These are phyloP conservation scores for Leishmania turanica DNA, from an alignment of 208 protist genomes.

Conservation along the genomic window DNA sequence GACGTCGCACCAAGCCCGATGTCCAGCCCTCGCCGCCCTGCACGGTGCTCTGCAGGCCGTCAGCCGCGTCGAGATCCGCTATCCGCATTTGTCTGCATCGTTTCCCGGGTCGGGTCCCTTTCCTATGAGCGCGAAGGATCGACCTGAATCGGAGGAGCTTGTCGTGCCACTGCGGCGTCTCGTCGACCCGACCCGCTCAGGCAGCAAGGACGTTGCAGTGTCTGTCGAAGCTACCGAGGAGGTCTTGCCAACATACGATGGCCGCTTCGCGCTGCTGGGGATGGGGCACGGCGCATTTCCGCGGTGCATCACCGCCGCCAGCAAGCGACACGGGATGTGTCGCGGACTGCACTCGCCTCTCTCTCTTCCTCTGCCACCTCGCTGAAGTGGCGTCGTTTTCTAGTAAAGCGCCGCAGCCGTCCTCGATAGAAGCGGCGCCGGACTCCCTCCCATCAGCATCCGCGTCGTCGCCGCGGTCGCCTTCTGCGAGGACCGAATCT, in stretches of 20 bases:
- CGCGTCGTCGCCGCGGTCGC: not conserved
- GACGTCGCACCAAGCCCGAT: not conserved
- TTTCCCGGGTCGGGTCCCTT: not conserved
- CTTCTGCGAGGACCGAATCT: slow-evolving; percentile 5
- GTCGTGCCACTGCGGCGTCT: slow-evolving; percentile 16
- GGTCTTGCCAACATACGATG: not conserved
- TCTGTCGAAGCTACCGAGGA: not conserved
- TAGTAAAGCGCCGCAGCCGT: not conserved
- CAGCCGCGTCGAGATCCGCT: slow-evolving; percentile 12
- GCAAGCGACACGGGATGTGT: not conserved
- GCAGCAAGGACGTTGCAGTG: not conserved
- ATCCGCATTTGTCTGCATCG: not conserved
- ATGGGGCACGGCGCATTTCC: not conserved
- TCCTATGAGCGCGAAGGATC: slow-evolving; percentile 1
- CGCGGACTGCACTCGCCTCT: slow-evolving; percentile 3
- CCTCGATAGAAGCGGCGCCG: not conserved
- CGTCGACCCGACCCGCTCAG: slow-evolving; percentile 12
- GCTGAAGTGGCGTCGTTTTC: not conserved
- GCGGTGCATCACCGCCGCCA: not conserved
- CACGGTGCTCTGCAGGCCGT: slow-evolving; percentile 12
- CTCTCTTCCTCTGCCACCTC: slow-evolving; percentile 9
- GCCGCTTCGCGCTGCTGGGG: slow-evolving; percentile 6
- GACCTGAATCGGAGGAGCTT: slow-evolving; percentile 15
- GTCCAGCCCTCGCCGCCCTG: slow-evolving; percentile 19
- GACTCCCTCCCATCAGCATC: not conserved